Percentiles rank a stretch among this genome's conserved stretches.
Evolutionary conservation across 192 early-diverging fungal species (phyloP).

Genomic region (Backusella westeae): DNA sequence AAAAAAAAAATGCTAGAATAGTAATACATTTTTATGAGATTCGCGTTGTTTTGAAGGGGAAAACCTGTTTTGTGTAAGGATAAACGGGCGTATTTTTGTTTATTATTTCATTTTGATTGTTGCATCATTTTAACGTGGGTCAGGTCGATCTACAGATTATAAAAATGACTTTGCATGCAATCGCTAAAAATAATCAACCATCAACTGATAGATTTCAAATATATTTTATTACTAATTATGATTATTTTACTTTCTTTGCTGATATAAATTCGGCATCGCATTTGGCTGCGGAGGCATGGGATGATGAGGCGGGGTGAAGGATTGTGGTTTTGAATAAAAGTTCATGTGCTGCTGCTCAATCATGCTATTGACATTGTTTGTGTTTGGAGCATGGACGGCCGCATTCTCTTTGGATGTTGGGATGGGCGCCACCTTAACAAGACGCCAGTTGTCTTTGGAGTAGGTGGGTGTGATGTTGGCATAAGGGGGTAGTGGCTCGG

Average conservation of each 20-base stretch:
- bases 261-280: background rate
- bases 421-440: conserved; percentile 4
- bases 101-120: too few species aligned
- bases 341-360: conserved; percentile 11
- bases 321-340: background rate
- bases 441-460: conserved; percentile 22
- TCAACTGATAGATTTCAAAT: too few species aligned
- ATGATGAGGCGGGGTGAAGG: background rate
- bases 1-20: too few species aligned
- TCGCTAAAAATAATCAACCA: too few species aligned
- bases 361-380: background rate
- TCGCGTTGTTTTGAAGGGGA: too few species aligned
- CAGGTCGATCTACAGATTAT: too few species aligned
- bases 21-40: too few species aligned
- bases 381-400: background rate
- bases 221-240: too few species aligned
- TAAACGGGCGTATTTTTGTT: background rate
- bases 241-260: background rate
- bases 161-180: too few species aligned
- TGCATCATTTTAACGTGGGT: too few species aligned
- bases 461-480: conserved; percentile 34
- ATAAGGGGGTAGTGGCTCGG: conserved; percentile 24
- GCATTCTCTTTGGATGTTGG: background rate
- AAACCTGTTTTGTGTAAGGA: too few species aligned
- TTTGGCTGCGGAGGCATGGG: background rate